Base-by-base conservation (phyloP, 2,329 filamentous ascomycete species). In the Ophiobolus disseminans region DNA sequence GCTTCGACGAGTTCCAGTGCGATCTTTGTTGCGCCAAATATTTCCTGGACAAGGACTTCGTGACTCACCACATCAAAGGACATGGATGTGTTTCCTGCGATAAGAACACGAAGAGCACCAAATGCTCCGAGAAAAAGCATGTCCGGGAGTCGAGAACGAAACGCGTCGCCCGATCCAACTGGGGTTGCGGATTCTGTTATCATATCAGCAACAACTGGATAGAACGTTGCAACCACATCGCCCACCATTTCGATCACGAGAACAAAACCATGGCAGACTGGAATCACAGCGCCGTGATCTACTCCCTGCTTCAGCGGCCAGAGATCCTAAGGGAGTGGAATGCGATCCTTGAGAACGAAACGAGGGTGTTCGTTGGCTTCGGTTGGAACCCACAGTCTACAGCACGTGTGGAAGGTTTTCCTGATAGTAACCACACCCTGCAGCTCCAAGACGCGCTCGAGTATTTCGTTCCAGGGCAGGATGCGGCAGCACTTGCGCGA, bases 121-220 rank as follows among this genome's bases (percentile, higher is more conserved):
- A 36, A 26, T 86, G 83, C 45, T 81, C 81, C 16, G 80, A 84
- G 55, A 80, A 80, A 49, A 41, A 49, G 1, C 66, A 70, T 21
- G 55, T 58, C 1, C 77, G 78, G 39, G 81, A 83, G 66, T 60
- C 65, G 4, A 59, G 50, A 35, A 50, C 47, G 6, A 23, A 38
- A 1, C 60, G 64, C 0, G 50, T 31, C 19, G 28, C 47, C 4
- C 77, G 83, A 48, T 85, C 82, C 63, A 83, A 84, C 30, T 88
- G 85, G 82, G 85, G 84, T 1, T 88, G 85, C 50, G 85, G 85
- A 6, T 87, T 88, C 66, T 88, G 85, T 58, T 82, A 79, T 5
- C 84, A 82, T 6, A 79, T 86, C 48, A 81, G 85, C 46, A 78
- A 78, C 9, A 80, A 82, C 22, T 82, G 84, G 53, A 82, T 84